Percentiles rank a stretch among this genome's conserved stretches.
Evolutionary conservation across 441 rosid species (phyloP).

Genomic region (Gossypium gossypioides): DNA sequence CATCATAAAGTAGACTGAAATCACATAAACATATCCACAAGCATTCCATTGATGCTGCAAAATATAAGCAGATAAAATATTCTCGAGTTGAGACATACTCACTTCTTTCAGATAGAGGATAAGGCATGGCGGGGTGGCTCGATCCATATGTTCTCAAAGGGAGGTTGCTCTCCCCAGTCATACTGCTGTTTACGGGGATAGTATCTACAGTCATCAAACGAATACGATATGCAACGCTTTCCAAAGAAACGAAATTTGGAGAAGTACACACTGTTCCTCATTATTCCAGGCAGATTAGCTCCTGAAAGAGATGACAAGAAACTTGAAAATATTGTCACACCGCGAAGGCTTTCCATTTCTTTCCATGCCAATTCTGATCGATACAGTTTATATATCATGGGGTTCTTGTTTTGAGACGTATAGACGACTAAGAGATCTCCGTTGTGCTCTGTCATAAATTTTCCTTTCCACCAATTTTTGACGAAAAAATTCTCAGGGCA

Average conservation of each 20-base stretch:
- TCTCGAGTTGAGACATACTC: neutral
- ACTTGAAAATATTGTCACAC: conserved; percentile 50
- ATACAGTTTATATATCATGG: conserved; percentile 42
- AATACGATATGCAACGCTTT: conserved; percentile 58
- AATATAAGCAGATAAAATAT: neutral
- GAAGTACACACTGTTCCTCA: conserved; percentile 51
- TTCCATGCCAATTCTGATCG: conserved; percentile 38
- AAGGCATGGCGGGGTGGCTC: conserved; percentile 43
- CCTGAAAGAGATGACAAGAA: conserved; percentile 47
- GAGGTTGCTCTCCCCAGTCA: conserved; percentile 60
- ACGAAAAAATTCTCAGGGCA: conserved; percentile 40
- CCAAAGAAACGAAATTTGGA: conserved; percentile 53
- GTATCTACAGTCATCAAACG: conserved; percentile 44
- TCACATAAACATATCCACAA: neutral
- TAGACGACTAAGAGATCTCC: conserved; percentile 49
- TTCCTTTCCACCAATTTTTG: conserved; percentile 54
- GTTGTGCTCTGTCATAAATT: conserved; percentile 42
- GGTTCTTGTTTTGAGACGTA: conserved; percentile 39
- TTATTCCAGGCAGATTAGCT: conserved; percentile 34
- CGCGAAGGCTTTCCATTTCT: conserved; percentile 40
- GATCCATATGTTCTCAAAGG: conserved; percentile 59
- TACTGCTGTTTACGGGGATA: conserved; percentile 57
- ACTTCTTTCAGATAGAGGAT: conserved; percentile 20
- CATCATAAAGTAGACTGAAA: neutral
- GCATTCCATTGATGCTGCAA: conserved; percentile 2